Evolutionary conservation across 768 basidiomycete genomes (phyloP), one percentile per base, ranked within the genome.

Genomic region (Suillus hirtellus): DNA sequence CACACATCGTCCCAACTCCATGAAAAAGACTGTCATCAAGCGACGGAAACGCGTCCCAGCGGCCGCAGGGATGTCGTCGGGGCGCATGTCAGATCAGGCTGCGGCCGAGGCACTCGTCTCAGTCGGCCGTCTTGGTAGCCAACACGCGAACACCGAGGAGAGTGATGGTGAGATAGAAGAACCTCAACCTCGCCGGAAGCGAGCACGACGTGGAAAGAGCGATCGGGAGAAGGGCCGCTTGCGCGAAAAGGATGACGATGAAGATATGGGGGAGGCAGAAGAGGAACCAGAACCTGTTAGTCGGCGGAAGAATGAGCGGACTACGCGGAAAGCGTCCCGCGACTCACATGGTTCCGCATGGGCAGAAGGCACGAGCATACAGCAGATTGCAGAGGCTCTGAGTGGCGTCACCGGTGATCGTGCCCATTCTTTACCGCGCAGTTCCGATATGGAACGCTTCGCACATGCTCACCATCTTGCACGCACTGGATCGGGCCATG

Each of bases 21-120:
- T 99, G 95, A 99, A 97, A 79, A 98, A 99, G 82, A 92, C 93
- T 4, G 94, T 97, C 68, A 99, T 99, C 84, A 99, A 99, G 80
- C 86, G 97, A 40, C 84, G 97, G 67, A 99, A 99, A 78, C 89
- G 97, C 68, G 96, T 99, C 47, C 95, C 97, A 42, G 96, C 96
- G 59, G 94, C 90, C 21, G 83, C 75, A 63, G 72, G 75, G 66
- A 73, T 75, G 73, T 80, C 66, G 67, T 81, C 68, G 62, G 80
- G 78, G 68, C 80, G 83, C 35, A 83, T 92, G 80, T 84, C 89
- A 12, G 93, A 95, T 73, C 92, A 93, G 72, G 92, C 92, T 43
- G 93, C 93, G 2, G 93, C 93, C 12, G 93, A 95, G 77, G 89
- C 92, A 3, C 86, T 95, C 50, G 92, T 94, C 50, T 88, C 90